A percentile compares a stretch with the other conserved stretches of the same genome.
Evolutionary conservation across 306 rosid species (phyloP).

Genomic region (Vicia villosa): DNA sequence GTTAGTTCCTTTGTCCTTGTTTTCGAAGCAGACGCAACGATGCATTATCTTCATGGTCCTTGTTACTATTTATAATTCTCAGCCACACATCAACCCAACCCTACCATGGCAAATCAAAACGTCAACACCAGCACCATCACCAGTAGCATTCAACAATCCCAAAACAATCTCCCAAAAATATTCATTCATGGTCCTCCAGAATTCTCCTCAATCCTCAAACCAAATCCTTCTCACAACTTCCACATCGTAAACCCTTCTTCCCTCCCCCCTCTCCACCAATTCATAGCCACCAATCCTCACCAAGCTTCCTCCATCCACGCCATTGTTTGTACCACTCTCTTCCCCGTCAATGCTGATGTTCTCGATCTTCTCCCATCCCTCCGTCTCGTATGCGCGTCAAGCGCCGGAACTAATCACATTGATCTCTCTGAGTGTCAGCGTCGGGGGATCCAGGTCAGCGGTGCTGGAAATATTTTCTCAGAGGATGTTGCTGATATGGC

Average conservation of each 20-base stretch:
- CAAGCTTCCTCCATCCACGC: conserved; percentile 35
- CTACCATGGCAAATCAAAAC: not conserved
- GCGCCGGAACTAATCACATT: conserved; percentile 45
- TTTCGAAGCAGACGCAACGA: too few species aligned
- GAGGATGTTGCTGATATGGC: conserved; percentile 61
- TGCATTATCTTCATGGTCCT: not conserved
- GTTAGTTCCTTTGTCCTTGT: too few species aligned
- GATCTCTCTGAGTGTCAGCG: conserved; percentile 46
- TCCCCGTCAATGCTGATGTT: conserved; percentile 11
- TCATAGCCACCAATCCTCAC: conserved; percentile 1
- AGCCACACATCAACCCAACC: too few species aligned
- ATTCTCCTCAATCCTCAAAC: not conserved
- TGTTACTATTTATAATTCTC: too few species aligned
- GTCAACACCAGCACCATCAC: not conserved
- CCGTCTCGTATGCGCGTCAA: conserved; percentile 38
- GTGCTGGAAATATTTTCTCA: conserved; percentile 37
- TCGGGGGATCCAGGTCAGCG: conserved; percentile 35
- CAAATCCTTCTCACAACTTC: not conserved
- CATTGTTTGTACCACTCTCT: not conserved
- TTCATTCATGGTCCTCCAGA: not conserved
- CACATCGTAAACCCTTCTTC: not conserved
- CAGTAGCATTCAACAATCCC: not conserved
- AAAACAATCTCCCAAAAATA: conserved; percentile 9
- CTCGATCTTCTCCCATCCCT: conserved; percentile 42
- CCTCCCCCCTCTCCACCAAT: not conserved